Percentiles rank a stretch among this genome's conserved stretches.
phyloP scores from a whole-genome alignment of 2,329 filamentous ascomycete genomes.

The Leptographium flavum region DNA sequence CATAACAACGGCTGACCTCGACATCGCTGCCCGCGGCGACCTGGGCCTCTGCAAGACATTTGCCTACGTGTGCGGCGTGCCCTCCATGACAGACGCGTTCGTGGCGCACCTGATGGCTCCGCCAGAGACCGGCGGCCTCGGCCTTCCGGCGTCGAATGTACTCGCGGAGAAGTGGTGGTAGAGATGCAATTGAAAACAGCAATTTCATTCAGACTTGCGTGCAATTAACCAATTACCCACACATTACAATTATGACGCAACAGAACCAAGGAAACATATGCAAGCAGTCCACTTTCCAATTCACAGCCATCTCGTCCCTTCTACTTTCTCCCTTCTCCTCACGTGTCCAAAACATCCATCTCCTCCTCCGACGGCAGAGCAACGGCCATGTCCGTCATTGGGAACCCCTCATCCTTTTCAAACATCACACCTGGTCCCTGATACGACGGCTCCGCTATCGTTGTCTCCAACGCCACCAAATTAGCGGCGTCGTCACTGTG shows the following conservation, averaged over 20 bases:
- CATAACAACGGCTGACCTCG: constrained; percentile 27
- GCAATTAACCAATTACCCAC: background rate
- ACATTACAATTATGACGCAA: background rate
- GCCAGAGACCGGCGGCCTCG: constrained; percentile 8
- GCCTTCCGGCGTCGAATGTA: constrained; percentile 16
- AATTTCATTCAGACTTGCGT: background rate
- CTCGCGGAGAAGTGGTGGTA: constrained; percentile 26
- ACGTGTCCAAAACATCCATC: constrained; percentile 20
- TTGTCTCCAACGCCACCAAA: background rate
- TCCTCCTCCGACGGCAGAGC: constrained; percentile 25
- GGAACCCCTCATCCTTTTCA: constrained; percentile 33
- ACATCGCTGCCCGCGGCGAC: constrained; percentile 20
- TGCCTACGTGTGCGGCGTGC: constrained; percentile 56
- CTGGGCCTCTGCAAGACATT: background rate
- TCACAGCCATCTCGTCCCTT: background rate
- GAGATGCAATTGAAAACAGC: background rate
- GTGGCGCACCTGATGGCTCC: constrained; percentile 29
- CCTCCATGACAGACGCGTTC: constrained; percentile 54
- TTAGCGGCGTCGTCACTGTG: background rate
- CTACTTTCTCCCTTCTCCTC: background rate
- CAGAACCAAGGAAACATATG: background rate
- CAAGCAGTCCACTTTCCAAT: background rate
- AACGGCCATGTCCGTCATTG: constrained; percentile 20
- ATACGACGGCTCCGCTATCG: constrained; percentile 31
- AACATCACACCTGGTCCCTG: constrained; percentile 33